A percentile compares a stretch with the other conserved stretches of the same genome.
phyloP scores from a whole-genome alignment of 106 monocot species.

The Apostasia ramifera region DNA sequence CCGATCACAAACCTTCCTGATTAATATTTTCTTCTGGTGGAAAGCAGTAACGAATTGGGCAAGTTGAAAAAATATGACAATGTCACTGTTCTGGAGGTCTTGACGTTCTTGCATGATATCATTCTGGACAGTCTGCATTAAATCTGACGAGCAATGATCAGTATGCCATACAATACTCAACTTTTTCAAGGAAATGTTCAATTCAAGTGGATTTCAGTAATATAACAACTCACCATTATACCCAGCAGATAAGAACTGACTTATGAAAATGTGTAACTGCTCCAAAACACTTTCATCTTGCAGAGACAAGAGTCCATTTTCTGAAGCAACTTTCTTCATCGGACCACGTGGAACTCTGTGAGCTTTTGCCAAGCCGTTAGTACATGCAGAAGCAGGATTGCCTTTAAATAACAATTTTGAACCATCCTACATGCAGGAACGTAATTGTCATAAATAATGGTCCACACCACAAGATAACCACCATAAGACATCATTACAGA shows the following conservation, averaged over 20 bases:
- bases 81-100: conserved; percentile 62
- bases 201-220: not conserved
- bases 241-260: conserved; percentile 68
- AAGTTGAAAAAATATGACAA: conserved; percentile 69
- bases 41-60: conserved; percentile 64
- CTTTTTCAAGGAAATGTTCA: not conserved
- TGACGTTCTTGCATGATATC: conserved; percentile 74
- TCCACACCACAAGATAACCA: conserved; percentile 3
- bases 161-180: not conserved
- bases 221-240: conserved; percentile 62
- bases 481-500: not conserved
- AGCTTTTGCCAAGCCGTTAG: conserved; percentile 38
- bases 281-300: conserved; percentile 46
- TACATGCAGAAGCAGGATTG: conserved; percentile 51
- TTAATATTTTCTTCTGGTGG: conserved; percentile 50
- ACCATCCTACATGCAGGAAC: conserved; percentile 54
- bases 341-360: conserved; percentile 66
- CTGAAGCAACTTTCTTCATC: conserved; percentile 77
- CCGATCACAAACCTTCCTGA: conserved; percentile 34
- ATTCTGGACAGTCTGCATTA: conserved; percentile 77
- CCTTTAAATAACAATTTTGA: conserved; percentile 67
- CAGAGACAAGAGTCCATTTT: conserved; percentile 27
- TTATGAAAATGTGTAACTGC: conserved; percentile 49
- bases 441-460: not conserved
- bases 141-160: conserved; percentile 41